phyloP scores from a whole-genome alignment of 2,329 filamentous ascomycete genomes.

The Cryoendolithus antarcticus region DNA sequence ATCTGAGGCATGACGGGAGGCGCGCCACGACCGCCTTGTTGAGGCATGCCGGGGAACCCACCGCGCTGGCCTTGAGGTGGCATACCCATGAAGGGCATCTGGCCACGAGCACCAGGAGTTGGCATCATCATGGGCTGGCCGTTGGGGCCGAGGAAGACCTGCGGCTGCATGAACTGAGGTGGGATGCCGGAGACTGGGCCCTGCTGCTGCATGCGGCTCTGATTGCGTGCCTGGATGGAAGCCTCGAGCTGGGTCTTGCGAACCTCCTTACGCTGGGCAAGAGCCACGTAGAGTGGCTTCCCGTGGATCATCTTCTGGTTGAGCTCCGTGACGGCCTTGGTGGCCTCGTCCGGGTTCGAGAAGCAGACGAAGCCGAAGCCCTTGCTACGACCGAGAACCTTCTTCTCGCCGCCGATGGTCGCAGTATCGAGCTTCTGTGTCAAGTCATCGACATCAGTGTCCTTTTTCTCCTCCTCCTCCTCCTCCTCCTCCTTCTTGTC shows the following conservation, averaged over 20 bases:
- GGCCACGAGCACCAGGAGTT: conserved; percentile 37
- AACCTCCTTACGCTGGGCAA: conserved; percentile 98
- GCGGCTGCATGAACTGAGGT: conserved; percentile 62
- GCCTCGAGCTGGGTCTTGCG: conserved; percentile 98
- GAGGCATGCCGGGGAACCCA: conserved; percentile 71
- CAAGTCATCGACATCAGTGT: conserved; percentile 35
- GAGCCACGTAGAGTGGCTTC: conserved; percentile 95
- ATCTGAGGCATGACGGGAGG: conserved; percentile 66
- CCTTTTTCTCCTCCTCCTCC: conserved; percentile 48
- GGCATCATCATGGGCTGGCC: conserved; percentile 54
- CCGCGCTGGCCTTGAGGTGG: conserved; percentile 56
- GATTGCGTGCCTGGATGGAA: conserved; percentile 97
- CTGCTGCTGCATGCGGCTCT: conserved; percentile 94
- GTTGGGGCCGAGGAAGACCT: conserved; percentile 79
- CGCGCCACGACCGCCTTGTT: conserved; percentile 76
- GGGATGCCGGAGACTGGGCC: conserved; percentile 73
- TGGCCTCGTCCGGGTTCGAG: conserved; percentile 96
- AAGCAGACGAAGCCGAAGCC: conserved; percentile 99
- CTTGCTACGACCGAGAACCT: conserved; percentile 89
- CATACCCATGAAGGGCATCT: conserved; percentile 47
- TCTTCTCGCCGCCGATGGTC: conserved; percentile 48
- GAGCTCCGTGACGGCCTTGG: conserved; percentile 98
- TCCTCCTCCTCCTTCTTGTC: conserved; percentile 42
- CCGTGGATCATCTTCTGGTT: conserved; percentile 97
- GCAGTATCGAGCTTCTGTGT: conserved; percentile 40